These are phyloP conservation scores for Eragrostis nindensis DNA, from an alignment of 176 grass and related monocot species.

Conservation along the genomic window DNA sequence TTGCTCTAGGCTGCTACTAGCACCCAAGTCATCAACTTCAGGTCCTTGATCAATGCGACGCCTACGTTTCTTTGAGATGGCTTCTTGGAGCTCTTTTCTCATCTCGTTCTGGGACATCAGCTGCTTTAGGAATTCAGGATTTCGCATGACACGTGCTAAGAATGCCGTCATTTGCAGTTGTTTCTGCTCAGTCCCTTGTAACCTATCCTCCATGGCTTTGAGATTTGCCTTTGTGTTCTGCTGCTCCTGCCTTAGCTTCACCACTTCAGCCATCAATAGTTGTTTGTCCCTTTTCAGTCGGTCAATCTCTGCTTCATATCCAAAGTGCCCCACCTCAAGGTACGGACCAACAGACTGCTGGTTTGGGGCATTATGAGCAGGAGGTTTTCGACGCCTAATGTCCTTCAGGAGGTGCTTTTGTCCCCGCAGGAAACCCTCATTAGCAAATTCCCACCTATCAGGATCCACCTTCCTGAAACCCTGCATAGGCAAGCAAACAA, in stretches of 20 bases:
- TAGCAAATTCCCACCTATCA: conserved; percentile 95
- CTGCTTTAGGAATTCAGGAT: conserved; percentile 75
- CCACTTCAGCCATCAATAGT: conserved; percentile 74
- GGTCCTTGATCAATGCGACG: conserved; percentile 60
- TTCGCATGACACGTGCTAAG: conserved; percentile 73
- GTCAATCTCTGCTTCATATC: conserved; percentile 74
- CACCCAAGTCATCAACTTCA: conserved; percentile 47
- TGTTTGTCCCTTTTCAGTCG: conserved; percentile 79
- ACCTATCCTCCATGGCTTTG: conserved; percentile 83
- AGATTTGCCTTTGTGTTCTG: conserved; percentile 73
- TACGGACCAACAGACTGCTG: conserved; percentile 72
- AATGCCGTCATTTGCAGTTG: conserved; percentile 89
- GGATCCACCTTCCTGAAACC: conserved; percentile 98
- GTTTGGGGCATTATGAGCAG: conserved; percentile 45
- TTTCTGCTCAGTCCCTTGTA: conserved; percentile 79
- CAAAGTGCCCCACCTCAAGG: conserved; percentile 86
- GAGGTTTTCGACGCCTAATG: conserved; percentile 72
- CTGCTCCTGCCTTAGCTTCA: conserved; percentile 93
- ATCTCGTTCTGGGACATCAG: conserved; percentile 66
- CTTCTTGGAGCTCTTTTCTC: conserved; percentile 79
- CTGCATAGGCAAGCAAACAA: conserved; percentile 46
- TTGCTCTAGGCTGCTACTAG: conserved; percentile 49
- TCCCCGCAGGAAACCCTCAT: conserved; percentile 81
- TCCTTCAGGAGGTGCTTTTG: conserved; percentile 87
- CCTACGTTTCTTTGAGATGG: conserved; percentile 87